Percentiles rank a stretch among this genome's conserved stretches.
phyloP scores from a whole-genome alignment of 1,284 basidiomycete genomes.

The Austroboletus niveus region DNA sequence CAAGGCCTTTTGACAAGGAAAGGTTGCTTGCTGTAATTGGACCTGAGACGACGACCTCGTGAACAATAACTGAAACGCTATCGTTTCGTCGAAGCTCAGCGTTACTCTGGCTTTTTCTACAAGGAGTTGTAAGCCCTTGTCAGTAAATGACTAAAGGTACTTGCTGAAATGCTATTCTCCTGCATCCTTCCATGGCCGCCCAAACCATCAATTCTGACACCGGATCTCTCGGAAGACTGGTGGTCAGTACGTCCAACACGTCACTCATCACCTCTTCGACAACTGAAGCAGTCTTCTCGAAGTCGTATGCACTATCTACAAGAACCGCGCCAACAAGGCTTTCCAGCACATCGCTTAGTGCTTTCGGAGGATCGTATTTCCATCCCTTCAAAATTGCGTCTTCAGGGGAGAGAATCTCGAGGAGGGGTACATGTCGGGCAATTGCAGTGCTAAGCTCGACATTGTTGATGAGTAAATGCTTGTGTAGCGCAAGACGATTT shows the following conservation, averaged over 20 bases:
- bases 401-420: conserved; percentile 51
- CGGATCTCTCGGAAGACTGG: conserved; percentile 62
- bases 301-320: conserved; percentile 74
- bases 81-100: conserved; percentile 45
- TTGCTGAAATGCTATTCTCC: conserved; percentile 45
- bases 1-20: conserved; percentile 61
- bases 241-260: conserved; percentile 54
- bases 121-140: conserved; percentile 11
- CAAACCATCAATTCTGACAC: conserved; percentile 66
- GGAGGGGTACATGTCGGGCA: conserved; percentile 53
- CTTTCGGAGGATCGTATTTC: conserved; percentile 83
- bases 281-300: conserved; percentile 59
- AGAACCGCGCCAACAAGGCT: conserved; percentile 82
- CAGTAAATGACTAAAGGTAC: conserved; percentile 15
- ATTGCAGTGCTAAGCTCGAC: conserved; percentile 68
- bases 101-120: conserved; percentile 49
- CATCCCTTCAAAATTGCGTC: conserved; percentile 70
- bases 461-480: conserved; percentile 66
- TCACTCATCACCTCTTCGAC: conserved; percentile 62
- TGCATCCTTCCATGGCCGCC: conserved; percentile 57
- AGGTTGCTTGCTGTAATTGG: conserved; percentile 56
- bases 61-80: conserved; percentile 54
- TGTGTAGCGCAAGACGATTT: conserved; percentile 64
- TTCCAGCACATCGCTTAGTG: conserved; percentile 75
- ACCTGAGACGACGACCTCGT: conserved; percentile 54